phyloP scores from a whole-genome alignment of 306 rosid genomes.

The Benincasa hispida region DNA sequence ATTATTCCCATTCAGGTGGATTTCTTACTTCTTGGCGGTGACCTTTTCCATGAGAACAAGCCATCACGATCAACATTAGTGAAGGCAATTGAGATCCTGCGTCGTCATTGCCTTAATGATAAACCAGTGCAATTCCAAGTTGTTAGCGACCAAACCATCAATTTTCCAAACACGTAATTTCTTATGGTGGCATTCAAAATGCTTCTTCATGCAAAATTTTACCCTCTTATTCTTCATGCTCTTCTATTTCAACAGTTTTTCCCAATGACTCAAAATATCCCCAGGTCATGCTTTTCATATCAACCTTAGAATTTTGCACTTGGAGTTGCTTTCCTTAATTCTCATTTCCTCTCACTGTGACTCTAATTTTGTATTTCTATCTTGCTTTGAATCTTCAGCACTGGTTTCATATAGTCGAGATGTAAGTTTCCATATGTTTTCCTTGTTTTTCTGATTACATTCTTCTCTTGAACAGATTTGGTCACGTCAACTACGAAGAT shows the following conservation, averaged over 20 bases:
- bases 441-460: neutral
- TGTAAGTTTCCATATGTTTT: neutral
- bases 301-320: neutral
- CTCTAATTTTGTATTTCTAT: neutral
- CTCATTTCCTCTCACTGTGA: neutral
- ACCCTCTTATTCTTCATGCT: neutral
- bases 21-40: conserved; percentile 76
- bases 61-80: conserved; percentile 85
- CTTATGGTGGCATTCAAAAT: neutral
- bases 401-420: neutral
- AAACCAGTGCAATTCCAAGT: conserved; percentile 83
- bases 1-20: conserved; percentile 34
- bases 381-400: neutral
- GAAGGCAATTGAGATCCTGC: conserved; percentile 80
- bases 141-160: conserved; percentile 91
- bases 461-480: conserved; percentile 46
- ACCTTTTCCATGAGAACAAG: conserved; percentile 94
- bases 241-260: neutral
- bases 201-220: neutral
- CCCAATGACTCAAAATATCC: neutral
- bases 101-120: conserved; percentile 76
- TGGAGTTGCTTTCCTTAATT: neutral
- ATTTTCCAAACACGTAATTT: conserved; percentile 56
- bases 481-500: conserved; percentile 95
- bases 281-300: neutral